A percentile compares a stretch with the other conserved stretches of the same genome.
phyloP scores from a whole-genome alignment of 2,329 filamentous ascomycete species.

The Fonsecaea pedrosoi region DNA sequence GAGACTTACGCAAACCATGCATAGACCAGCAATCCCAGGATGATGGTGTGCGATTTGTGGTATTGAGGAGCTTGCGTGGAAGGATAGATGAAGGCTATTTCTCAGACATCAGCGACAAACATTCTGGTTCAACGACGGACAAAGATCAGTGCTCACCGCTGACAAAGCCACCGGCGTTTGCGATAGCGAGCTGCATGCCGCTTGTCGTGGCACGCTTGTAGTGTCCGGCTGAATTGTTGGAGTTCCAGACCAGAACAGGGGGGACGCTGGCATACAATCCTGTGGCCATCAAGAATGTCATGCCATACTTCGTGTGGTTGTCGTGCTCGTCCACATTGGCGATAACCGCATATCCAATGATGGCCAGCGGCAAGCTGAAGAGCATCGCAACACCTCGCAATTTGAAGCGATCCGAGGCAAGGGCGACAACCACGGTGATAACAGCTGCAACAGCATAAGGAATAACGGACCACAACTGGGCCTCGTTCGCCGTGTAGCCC shows the following conservation, averaged over 20 bases:
- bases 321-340: conserved; percentile 59
- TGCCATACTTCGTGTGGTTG: conserved; percentile 63
- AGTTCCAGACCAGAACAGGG: conserved; percentile 69
- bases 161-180: conserved; percentile 72
- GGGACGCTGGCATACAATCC: conserved; percentile 70
- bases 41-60: conserved; percentile 66
- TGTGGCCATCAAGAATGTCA: conserved; percentile 72
- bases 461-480: conserved; percentile 76
- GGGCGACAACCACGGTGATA: conserved; percentile 73
- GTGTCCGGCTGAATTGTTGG: conserved; percentile 72
- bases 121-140: not conserved
- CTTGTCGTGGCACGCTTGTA: conserved; percentile 69
- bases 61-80: conserved; percentile 63
- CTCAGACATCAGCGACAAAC: conserved; percentile 4
- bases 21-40: conserved; percentile 65
- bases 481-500: conserved; percentile 65
- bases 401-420: conserved; percentile 73
- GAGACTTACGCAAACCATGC: conserved; percentile 68
- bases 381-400: conserved; percentile 72
- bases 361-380: conserved; percentile 67
- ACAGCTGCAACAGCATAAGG: conserved; percentile 75
- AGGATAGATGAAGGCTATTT: conserved; percentile 65
- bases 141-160: conserved; percentile 45
- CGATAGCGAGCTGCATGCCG: conserved; percentile 69
- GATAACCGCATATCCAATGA: conserved; percentile 70